Evolutionary conservation across 108 stramenopile species (phyloP).

Genomic region (Nannochloropsis oceanica): DNA sequence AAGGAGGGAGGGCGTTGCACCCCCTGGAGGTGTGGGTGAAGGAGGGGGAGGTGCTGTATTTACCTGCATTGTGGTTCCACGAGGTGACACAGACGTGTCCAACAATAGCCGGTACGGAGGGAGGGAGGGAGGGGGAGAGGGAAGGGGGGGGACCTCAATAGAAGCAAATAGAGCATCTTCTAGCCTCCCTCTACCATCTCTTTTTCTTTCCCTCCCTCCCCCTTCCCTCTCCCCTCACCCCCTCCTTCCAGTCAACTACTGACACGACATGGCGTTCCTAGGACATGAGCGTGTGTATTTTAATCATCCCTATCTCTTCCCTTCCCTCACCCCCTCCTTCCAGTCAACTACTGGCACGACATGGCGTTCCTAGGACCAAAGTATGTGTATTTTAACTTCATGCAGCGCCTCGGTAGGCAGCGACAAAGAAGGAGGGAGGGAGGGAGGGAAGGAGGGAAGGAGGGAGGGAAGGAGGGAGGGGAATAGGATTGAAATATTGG

Average conservation of each 20-base stretch:
- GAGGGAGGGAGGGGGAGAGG: too few species aligned
- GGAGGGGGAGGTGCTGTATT: constrained; percentile 56
- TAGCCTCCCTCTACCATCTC: not conserved
- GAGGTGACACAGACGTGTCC: constrained; percentile 69
- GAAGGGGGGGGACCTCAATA: not conserved
- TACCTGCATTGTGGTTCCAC: constrained; percentile 89
- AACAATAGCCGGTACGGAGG: constrained; percentile 48
- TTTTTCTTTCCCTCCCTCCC: not conserved
- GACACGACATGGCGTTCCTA: constrained; percentile 91
- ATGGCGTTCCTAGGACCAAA: constrained; percentile 61
- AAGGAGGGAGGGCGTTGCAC: not conserved
- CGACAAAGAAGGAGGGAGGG: not conserved
- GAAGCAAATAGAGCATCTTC: not conserved
- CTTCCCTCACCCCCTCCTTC: not conserved
- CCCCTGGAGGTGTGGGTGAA: not conserved
- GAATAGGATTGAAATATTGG: too few species aligned
- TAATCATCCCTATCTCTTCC: not conserved
- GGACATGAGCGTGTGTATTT: constrained; percentile 9
- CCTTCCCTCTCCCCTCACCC: not conserved
- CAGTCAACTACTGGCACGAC: constrained; percentile 87
- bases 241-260: constrained; percentile 63
- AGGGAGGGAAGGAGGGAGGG: not conserved
- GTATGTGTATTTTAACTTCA: constrained; percentile 15
- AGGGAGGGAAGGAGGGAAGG: not conserved
- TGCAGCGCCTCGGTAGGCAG: constrained; percentile 1